Base-by-base conservation (phyloP, 1,284 basidiomycete species). In the Cerioporus squamosus region DNA sequence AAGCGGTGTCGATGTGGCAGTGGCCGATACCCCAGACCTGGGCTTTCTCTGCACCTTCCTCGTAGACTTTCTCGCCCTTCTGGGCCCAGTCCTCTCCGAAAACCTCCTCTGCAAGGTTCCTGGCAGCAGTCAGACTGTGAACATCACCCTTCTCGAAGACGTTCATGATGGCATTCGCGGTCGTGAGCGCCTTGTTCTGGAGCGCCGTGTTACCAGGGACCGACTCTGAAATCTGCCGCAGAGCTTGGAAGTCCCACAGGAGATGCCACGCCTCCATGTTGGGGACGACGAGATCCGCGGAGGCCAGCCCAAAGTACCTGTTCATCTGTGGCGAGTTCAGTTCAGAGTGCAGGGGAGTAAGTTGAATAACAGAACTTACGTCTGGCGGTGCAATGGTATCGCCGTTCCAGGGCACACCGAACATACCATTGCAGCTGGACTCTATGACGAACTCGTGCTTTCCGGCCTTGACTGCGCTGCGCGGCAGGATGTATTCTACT, bases 101-200 rank as follows among this genome's bases (percentile, higher is more conserved):
- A 0, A 98, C 80, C 14, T 82, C 78, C 69, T 96, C 91, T 0
- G 94, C 95, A 1, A 95, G 73, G 69, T 87, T 85, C 22, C 96
- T 83, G 22, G 85, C 83, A 2, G 76, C 69, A 5, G 81, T 75
- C 29, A 94, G 81, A 38, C 82, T 82, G n/a, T 82, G 74, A 17
- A 79, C 72, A 67, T 93, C 86, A 2, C 83, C 85, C 51, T 80
- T 79, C 54, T 84, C 79, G 73, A 95, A 94, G 0, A 84, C 82
- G 66, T 96, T 96, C 88, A 97, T 95, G 67, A 98, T 96, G 63
- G 91, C 88, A 72, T 98, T 98, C 17, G 93, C 93, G 10, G 84
- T 83, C n/a, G 81, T 82, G 18, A 96, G 75, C 0, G 95, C 93
- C 65, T 90, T 86, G 75, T 95, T 94, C 72, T 93, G 89, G 29